Percentiles rank a stretch among this genome's conserved stretches.
Conservation (phyloP, 805 yeast species). For the Naumovozyma baii region DNA sequence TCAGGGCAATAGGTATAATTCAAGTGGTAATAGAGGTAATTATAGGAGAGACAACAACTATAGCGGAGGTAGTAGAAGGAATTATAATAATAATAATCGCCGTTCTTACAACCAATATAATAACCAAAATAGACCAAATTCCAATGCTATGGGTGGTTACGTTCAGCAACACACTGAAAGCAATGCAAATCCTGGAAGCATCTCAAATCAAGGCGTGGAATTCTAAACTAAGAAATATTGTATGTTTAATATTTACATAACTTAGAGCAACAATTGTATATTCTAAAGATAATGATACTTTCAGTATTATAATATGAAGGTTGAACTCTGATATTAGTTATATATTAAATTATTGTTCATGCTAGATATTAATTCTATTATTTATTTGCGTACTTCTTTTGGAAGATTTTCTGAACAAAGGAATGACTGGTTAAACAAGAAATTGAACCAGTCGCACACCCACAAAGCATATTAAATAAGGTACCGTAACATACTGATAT, state of each 20-base stretch:
- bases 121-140: constrained; percentile 7
- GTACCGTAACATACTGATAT: constrained; percentile 66
- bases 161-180: constrained; percentile 21
- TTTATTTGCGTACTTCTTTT: background rate
- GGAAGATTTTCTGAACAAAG: constrained; percentile 43
- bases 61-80: constrained; percentile 18
- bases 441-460: constrained; percentile 66
- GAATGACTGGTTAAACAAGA: constrained; percentile 58
- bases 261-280: background rate
- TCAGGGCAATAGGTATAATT: constrained; percentile 4
- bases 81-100: constrained; percentile 12
- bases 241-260: too few species aligned
- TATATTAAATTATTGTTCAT: too few species aligned
- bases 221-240: constrained; percentile 1
- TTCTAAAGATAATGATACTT: background rate
- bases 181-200: constrained; percentile 3
- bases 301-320: background rate
- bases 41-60: constrained; percentile 24
- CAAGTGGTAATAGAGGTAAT: constrained; percentile 23
- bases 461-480: constrained; percentile 50
- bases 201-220: constrained; percentile 7
- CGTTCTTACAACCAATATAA: constrained; percentile 4
- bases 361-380: background rate
- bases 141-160: constrained; percentile 26
- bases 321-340: too few species aligned